Conservation (phyloP, 2,329 filamentous ascomycete species). For the Sclerotinia nivalis region DNA sequence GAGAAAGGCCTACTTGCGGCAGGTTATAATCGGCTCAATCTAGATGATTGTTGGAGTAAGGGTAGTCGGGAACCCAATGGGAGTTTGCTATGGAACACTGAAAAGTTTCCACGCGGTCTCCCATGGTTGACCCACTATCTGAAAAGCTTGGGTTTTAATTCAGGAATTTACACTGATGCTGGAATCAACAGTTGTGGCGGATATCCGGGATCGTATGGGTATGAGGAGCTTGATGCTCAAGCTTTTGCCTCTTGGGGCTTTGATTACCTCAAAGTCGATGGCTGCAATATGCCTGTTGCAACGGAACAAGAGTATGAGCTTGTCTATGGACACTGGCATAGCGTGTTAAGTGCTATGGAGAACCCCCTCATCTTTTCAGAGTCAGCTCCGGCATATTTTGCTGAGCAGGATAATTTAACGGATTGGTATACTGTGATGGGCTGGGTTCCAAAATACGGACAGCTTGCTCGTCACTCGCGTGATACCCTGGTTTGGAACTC, state of each 20-base stretch:
- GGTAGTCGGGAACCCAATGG: constrained; percentile 47
- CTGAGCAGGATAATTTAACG: constrained; percentile 45
- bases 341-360: constrained; percentile 37
- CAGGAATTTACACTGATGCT: constrained; percentile 64
- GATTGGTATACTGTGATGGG: constrained; percentile 50
- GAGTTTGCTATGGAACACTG: constrained; percentile 48
- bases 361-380: constrained; percentile 41
- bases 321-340: constrained; percentile 47
- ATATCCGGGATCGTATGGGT: constrained; percentile 58
- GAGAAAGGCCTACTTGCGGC: constrained; percentile 50
- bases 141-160: constrained; percentile 59
- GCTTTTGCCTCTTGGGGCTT: constrained; percentile 57
- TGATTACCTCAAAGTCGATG: constrained; percentile 61
- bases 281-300: constrained; percentile 48
- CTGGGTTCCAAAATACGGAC: constrained; percentile 43
- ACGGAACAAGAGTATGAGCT: constrained; percentile 46
- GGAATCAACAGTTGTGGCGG: constrained; percentile 50
- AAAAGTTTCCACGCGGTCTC: constrained; percentile 61
- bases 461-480: constrained; percentile 44
- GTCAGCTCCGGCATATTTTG: constrained; percentile 53
- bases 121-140: constrained; percentile 54
- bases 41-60: constrained; percentile 63
- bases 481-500: constrained; percentile 37
- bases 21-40: constrained; percentile 59
- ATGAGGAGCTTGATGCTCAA: constrained; percentile 58